A percentile compares a stretch with the other conserved stretches of the same genome.
These are phyloP conservation scores for Cantharellus cinnabarinus DNA, from an alignment of 768 basidiomycete genomes.

Conservation along the genomic window DNA sequence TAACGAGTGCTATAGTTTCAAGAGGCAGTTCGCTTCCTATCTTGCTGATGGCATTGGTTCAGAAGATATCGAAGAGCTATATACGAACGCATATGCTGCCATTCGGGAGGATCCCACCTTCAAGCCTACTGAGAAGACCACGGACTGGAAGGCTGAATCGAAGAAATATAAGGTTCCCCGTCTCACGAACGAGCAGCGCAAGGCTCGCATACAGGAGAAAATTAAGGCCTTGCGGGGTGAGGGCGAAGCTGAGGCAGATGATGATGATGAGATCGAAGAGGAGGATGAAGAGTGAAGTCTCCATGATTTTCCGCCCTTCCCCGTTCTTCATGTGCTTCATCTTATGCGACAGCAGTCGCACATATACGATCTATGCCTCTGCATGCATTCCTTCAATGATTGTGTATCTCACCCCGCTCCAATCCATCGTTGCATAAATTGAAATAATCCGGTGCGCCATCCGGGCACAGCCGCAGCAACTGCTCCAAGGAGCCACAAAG, in stretches of 20 bases:
- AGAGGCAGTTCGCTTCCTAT: conserved; percentile 91
- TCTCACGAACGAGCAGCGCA: conserved; percentile 60
- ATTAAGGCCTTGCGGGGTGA: conserved; percentile 77
- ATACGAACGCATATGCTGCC: conserved; percentile 76
- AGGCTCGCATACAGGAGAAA: conserved; percentile 62
- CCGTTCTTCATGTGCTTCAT: not conserved
- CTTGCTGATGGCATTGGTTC: conserved; percentile 90
- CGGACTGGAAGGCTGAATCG: conserved; percentile 79
- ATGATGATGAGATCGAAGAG: conserved; percentile 21
- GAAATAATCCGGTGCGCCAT: too few species aligned
- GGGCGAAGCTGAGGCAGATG: conserved; percentile 28
- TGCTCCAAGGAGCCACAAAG: too few species aligned
- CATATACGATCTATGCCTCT: not conserved
- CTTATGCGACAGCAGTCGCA: too few species aligned
- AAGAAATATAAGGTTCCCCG: conserved; percentile 45
- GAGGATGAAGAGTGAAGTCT: not conserved
- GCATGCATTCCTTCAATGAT: not conserved
- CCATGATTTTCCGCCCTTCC: not conserved
- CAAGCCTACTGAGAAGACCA: conserved; percentile 72
- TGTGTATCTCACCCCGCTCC: not conserved
- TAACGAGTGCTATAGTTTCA: conserved; percentile 38
- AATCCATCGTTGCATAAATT: too few species aligned
- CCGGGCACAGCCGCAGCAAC: too few species aligned
- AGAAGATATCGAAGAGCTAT: conserved; percentile 94
- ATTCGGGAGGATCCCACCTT: conserved; percentile 90